Evolutionary conservation across 768 basidiomycete species (phyloP).

Genomic region (Naematelia encephala): DNA sequence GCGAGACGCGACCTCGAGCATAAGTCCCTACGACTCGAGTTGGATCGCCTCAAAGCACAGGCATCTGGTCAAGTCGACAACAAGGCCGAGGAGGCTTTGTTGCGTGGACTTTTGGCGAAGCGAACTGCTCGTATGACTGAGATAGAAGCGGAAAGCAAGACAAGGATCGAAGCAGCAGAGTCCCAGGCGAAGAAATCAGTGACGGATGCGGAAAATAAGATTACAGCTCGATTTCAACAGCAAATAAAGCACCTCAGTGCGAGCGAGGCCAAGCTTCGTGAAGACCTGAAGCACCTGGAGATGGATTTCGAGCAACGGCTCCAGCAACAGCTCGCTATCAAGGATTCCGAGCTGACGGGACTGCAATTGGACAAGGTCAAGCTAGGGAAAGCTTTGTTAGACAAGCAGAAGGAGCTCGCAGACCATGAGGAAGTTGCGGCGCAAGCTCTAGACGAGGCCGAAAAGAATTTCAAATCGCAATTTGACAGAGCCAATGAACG

Average conservation of each 20-base stretch:
- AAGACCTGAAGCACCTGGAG: too few species aligned
- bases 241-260: neutral
- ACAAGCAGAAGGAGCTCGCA: neutral
- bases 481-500: neutral
- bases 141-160: conserved; percentile 60
- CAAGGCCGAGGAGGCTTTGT: conserved; percentile 48
- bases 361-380: neutral
- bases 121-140: conserved; percentile 65
- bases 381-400: neutral
- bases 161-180: conserved; percentile 58
- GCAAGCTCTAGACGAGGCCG: neutral
- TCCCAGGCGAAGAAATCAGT: neutral
- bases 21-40: neutral
- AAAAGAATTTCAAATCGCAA: neutral
- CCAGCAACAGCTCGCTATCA: neutral
- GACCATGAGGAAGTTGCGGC: neutral
- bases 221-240: neutral
- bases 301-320: too few species aligned
- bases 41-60: neutral
- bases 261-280: neutral
- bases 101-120: conserved; percentile 52
- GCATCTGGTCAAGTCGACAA: neutral
- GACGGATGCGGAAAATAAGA: neutral
- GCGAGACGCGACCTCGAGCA: neutral
- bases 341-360: neutral